Evolutionary conservation across 169 alveolate species (phyloP).

Genomic region (Perkinsus olseni): DNA sequence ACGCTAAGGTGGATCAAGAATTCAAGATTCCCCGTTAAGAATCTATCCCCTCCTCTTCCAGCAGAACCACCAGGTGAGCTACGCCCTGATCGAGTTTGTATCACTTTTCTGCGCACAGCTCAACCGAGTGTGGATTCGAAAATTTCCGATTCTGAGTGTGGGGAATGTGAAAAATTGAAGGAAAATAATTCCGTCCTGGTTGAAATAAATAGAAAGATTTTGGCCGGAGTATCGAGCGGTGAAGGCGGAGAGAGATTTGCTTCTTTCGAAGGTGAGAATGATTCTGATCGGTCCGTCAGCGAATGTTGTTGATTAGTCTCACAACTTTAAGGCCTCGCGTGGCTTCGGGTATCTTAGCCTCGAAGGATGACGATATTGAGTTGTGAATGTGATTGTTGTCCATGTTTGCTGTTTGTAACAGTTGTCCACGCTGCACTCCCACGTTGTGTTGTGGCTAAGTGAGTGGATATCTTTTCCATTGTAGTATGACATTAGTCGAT

Average conservation of each 20-base stretch:
- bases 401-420: background rate
- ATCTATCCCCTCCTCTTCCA: too few species aligned
- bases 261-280: background rate
- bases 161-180: background rate
- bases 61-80: too few species aligned
- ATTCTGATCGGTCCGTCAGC: background rate
- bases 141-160: background rate
- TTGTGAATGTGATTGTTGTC: too few species aligned
- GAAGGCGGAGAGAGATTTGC: background rate
- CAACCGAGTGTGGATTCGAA: background rate
- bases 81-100: too few species aligned
- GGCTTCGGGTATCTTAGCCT: background rate
- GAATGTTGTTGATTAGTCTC: background rate
- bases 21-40: too few species aligned
- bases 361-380: too few species aligned
- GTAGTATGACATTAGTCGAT: background rate
- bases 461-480: background rate
- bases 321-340: background rate
- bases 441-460: background rate
- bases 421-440: background rate
- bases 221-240: background rate
- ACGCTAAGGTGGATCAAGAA: background rate
- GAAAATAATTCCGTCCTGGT: background rate
- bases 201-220: background rate
- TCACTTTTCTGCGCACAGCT: background rate